These are phyloP conservation scores for Lasiodiplodia gonubiensis DNA, from an alignment of 2,329 filamentous ascomycete species.

Conservation along the genomic window DNA sequence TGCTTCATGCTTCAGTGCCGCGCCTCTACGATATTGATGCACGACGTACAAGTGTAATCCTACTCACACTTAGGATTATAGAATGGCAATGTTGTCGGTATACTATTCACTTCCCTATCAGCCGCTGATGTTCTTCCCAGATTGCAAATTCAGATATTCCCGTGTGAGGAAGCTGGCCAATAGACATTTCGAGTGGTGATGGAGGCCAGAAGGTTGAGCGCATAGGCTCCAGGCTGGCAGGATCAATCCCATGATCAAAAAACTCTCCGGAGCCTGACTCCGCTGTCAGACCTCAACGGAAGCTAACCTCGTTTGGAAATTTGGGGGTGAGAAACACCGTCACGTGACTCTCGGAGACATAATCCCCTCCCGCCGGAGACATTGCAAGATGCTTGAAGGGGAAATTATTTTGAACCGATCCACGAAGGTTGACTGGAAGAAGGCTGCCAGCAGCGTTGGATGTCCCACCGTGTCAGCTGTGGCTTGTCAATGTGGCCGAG, in stretches of 20 bases:
- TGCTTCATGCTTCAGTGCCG: too few species aligned
- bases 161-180: not conserved
- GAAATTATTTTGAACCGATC: not conserved
- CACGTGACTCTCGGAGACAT: conserved; percentile 19
- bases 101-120: too few species aligned
- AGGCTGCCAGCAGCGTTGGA: not conserved
- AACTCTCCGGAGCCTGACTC: not conserved
- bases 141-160: too few species aligned
- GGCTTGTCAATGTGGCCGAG: conserved; percentile 2
- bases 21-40: too few species aligned
- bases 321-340: not conserved
- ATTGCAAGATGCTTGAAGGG: not conserved
- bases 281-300: not conserved
- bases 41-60: too few species aligned
- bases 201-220: not conserved
- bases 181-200: not conserved
- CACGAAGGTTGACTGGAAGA: not conserved
- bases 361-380: conserved; percentile 4
- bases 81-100: too few species aligned
- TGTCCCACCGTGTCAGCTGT: not conserved
- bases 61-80: not conserved
- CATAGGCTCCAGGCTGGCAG: too few species aligned
- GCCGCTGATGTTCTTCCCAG: too few species aligned
- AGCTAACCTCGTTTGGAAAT: not conserved
- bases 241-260: not conserved